Evolutionary conservation across 2,329 filamentous ascomycete genomes (phyloP), one percentile per base, ranked within the genome.

Genomic region (Sporothrix pseudoabietina): DNA sequence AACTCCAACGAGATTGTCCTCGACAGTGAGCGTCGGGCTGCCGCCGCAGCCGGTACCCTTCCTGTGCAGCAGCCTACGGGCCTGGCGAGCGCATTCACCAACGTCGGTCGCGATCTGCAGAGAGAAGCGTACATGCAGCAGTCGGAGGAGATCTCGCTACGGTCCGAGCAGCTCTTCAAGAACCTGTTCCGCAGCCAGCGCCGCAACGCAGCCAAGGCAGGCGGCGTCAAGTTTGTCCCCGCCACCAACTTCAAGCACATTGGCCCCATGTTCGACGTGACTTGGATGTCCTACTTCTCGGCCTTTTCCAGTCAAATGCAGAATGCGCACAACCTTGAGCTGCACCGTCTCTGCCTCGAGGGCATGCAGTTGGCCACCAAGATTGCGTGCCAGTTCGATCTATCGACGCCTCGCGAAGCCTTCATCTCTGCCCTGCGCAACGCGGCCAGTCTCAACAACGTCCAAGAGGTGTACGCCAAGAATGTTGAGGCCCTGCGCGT

Each of bases 241-340:
- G 96, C 96, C 3, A 96, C 94, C 1, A 98, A 94, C 0, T 94
- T 94, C 80, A 95, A 94, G 78, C 96, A 99, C 80, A 92, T 98
- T 69, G 96, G 96, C 0, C 94, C 96, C 0, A 99, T 99, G 96
- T 98, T 99, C 79, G 94, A 97, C 78, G 94, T 97, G 32, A 97
- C 94, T 0, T 99, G 96, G 96, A 99, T 98, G 95, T 97, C 95
- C 10, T 97, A 98, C 81, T 92, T 99, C 79, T 98, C 95, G 5
- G 94, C 94, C 0, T 87, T 99, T 35, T 98, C 95, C 1, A 94
- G 93, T 69, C 93, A 97, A 77, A 94, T 96, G 80, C 96, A 98
- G 78, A 94, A 97, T 79, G 92, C 93, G 0, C 93, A 97, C 77
- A 98, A 98, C 78, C 85, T 97, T 4, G 94, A 98, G 77, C 93